phyloP scores from a whole-genome alignment of 2,329 filamentous ascomycete genomes.

The Fusarium poae region DNA sequence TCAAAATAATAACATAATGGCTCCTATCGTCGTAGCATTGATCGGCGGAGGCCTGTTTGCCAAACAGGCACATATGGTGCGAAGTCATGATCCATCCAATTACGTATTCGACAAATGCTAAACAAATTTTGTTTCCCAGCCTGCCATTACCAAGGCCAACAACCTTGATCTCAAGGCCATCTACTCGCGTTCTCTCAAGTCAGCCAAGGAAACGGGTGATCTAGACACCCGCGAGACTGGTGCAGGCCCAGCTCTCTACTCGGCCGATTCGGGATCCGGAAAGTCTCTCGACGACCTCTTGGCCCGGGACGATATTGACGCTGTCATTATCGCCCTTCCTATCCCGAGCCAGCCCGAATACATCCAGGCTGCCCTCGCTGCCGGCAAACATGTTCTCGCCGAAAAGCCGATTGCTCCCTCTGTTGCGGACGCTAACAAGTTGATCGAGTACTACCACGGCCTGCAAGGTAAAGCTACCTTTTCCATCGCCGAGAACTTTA shows the following conservation, averaged over 20 bases:
- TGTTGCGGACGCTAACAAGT: constrained; percentile 58
- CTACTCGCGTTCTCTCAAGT: constrained; percentile 72
- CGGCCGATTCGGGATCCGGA: constrained; percentile 63
- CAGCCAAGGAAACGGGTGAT: constrained; percentile 63
- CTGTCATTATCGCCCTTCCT: constrained; percentile 71
- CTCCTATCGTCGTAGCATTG: constrained; percentile 66
- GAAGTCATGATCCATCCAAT: constrained; percentile 25
- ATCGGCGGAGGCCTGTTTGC: constrained; percentile 74
- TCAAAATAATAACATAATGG: constrained; percentile 47
- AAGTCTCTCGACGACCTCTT: constrained; percentile 66
- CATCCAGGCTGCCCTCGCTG: constrained; percentile 69
- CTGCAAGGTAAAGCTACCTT: constrained; percentile 58
- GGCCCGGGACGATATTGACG: constrained; percentile 65
- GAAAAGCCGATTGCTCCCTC: constrained; percentile 78
- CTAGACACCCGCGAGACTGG: constrained; percentile 52
- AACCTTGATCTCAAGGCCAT: constrained; percentile 71
- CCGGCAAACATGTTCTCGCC: constrained; percentile 77
- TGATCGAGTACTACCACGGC: constrained; percentile 55
- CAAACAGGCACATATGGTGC: constrained; percentile 68
- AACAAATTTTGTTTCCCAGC: constrained; percentile 51
- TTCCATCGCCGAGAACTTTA: constrained; percentile 79
- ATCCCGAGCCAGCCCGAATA: constrained; percentile 71
- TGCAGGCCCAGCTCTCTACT: constrained; percentile 65
- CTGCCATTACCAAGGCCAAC: constrained; percentile 68
- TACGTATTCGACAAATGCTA: constrained; percentile 20